Conservation (phyloP, 2,329 filamentous ascomycete species). For the Neonectria sp. region DNA sequence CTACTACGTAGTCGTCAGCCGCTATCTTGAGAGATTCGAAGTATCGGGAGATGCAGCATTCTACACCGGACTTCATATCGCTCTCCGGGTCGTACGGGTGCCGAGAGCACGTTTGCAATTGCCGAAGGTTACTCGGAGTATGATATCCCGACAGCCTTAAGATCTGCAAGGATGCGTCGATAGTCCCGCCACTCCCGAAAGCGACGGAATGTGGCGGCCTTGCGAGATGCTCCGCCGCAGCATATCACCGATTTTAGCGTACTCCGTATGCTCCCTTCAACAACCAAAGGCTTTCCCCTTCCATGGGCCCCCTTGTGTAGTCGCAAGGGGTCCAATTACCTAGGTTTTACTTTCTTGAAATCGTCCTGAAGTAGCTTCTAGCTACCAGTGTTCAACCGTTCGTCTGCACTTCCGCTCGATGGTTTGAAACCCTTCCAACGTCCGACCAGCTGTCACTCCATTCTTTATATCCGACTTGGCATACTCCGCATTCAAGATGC, state of each 20-base stretch:
- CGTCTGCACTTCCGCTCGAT: background rate
- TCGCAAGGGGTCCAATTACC: background rate
- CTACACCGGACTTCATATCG: background rate
- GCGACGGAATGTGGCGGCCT: background rate
- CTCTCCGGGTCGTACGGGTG: background rate
- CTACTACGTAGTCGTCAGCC: background rate
- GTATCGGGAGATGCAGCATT: background rate
- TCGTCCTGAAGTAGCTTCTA: background rate
- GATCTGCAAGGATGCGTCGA: background rate
- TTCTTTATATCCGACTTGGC: slow-evolving; percentile 7
- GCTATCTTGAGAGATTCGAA: background rate
- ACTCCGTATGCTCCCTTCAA: background rate
- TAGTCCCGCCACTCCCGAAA: background rate
- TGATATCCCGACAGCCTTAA: background rate
- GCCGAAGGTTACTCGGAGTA: background rate
- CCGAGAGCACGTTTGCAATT: background rate
- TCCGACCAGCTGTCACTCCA: background rate
- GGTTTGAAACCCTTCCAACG: background rate
- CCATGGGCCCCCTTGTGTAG: background rate
- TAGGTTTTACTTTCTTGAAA: background rate
- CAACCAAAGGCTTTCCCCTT: too few species aligned
- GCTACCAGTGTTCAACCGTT: background rate
- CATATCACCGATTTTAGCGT: background rate
- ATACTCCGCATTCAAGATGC: slow-evolving; percentile 31
- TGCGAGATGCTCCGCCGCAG: background rate